These are phyloP conservation scores for Nakataea oryzae DNA, from an alignment of 2,329 filamentous ascomycete species.

Conservation along the genomic window DNA sequence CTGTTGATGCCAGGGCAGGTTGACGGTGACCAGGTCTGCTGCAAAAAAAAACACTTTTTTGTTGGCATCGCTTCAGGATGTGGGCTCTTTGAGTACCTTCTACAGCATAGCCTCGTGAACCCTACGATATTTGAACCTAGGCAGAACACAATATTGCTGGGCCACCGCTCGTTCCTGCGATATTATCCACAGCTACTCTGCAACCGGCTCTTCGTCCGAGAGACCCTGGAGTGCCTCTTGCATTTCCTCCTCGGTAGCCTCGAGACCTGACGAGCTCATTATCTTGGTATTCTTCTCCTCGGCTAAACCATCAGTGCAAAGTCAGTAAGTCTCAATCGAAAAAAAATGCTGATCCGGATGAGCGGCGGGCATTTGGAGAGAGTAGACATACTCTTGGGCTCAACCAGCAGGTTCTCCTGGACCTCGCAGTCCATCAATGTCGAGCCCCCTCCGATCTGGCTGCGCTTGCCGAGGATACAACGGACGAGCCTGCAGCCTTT, in stretches of 20 bases:
- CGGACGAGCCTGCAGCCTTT: constrained; percentile 77
- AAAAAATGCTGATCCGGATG: too few relatives aligned
- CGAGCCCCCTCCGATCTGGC: constrained; percentile 71
- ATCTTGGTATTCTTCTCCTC: constrained; percentile 59
- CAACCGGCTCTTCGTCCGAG: neutral
- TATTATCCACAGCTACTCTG: neutral
- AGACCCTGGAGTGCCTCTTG: constrained; percentile 36
- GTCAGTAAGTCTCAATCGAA: neutral
- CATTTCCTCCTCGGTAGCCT: constrained; percentile 53
- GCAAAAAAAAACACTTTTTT: too few relatives aligned
- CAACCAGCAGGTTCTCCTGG: constrained; percentile 78
- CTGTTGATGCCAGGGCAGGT: too few relatives aligned
- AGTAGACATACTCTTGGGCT: constrained; percentile 55
- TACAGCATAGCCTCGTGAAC: neutral
- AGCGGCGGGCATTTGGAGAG: neutral
- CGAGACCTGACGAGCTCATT: constrained; percentile 56
- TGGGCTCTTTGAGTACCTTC: neutral
- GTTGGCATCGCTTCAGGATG: neutral
- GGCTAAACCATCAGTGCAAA: constrained; percentile 27
- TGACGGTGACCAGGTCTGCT: too few relatives aligned
- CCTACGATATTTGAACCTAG: neutral
- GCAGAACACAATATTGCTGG: neutral
- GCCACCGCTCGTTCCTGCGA: neutral
- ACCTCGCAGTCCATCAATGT: constrained; percentile 86
- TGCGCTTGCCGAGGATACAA: constrained; percentile 74